phyloP scores from a whole-genome alignment of 129 eudicot species.

The Pulicaria dysenterica region DNA sequence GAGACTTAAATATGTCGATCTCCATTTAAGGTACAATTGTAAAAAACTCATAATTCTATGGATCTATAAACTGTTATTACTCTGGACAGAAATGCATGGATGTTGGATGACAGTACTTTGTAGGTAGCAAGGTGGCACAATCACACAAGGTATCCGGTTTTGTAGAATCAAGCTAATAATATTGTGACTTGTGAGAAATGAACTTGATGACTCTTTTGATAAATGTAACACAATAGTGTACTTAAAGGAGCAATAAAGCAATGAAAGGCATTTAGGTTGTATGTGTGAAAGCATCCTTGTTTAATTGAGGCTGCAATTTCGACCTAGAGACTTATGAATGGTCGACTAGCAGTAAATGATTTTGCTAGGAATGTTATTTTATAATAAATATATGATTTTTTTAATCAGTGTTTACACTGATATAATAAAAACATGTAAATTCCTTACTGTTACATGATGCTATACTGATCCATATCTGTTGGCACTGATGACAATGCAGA shows the following conservation, averaged over 20 bases:
- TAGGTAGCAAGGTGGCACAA: background rate
- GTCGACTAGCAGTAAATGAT: too few relatives aligned
- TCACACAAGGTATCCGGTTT: too few relatives aligned
- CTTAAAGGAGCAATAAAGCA: background rate
- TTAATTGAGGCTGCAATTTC: background rate
- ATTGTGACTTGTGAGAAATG: too few relatives aligned
- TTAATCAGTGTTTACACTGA: too few relatives aligned
- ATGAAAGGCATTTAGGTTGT: background rate
- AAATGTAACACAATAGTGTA: background rate
- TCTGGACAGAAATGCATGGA: background rate
- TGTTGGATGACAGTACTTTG: background rate
- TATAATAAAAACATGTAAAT: too few relatives aligned
- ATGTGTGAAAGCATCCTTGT: too few relatives aligned
- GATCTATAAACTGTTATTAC: background rate
- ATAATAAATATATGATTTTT: too few relatives aligned
- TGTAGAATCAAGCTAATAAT: too few relatives aligned
- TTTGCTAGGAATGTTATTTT: too few relatives aligned
- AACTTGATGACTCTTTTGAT: background rate
- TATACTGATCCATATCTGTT: background rate
- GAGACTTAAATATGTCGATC: background rate
- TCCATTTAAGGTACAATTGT: background rate
- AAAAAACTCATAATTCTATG: background rate
- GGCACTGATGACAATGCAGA: constrained; percentile 31
- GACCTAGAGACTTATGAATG: background rate
- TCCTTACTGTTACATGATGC: too few relatives aligned